These are phyloP conservation scores for Phialemoniopsis sp. DNA, from an alignment of 2,329 filamentous ascomycete species.

Conservation along the genomic window DNA sequence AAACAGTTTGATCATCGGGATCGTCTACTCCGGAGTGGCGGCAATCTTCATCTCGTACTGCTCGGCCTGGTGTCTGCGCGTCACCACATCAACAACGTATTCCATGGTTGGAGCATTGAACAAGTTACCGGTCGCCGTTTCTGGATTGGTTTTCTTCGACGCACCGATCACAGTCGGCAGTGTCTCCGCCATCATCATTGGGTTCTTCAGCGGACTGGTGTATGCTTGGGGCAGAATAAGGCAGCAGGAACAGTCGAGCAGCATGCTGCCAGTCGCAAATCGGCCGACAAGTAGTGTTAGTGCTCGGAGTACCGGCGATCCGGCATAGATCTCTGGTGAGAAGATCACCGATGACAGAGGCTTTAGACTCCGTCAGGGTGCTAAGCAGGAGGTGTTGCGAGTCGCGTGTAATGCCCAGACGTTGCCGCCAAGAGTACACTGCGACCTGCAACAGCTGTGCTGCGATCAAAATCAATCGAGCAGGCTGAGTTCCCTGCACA, in stretches of 20 bases:
- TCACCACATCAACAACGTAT: slow-evolving; percentile 96
- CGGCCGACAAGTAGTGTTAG: no score
- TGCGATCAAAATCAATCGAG: no score
- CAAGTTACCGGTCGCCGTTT: slow-evolving; percentile 93
- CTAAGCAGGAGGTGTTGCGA: no score
- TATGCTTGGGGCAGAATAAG: slow-evolving; percentile 85
- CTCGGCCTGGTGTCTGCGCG: slow-evolving; percentile 98
- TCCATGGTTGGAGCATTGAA: slow-evolving; percentile 99
- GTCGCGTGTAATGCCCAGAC: no score
- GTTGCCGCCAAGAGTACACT: no score
- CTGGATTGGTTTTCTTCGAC: slow-evolving; percentile 91
- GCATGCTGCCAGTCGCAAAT: no score
- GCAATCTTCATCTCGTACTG: slow-evolving; percentile 99
- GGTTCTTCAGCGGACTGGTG: slow-evolving; percentile 88
- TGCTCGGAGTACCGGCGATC: no score
- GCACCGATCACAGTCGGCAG: slow-evolving; percentile 90
- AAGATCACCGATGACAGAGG: no score
- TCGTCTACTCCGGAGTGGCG: slow-evolving; percentile 89
- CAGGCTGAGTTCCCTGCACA: no score
- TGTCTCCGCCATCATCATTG: slow-evolving; percentile 85
- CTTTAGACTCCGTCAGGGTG: no score
- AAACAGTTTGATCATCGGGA: slow-evolving; percentile 76
- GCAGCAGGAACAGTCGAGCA: slow-evolving; percentile 65
- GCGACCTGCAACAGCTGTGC: no score
- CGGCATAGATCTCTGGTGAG: no score